Evolutionary conservation across 2,329 filamentous ascomycete genomes (phyloP), one percentile per base, ranked within the genome.

Genomic region (Colletotrichum sp.): DNA sequence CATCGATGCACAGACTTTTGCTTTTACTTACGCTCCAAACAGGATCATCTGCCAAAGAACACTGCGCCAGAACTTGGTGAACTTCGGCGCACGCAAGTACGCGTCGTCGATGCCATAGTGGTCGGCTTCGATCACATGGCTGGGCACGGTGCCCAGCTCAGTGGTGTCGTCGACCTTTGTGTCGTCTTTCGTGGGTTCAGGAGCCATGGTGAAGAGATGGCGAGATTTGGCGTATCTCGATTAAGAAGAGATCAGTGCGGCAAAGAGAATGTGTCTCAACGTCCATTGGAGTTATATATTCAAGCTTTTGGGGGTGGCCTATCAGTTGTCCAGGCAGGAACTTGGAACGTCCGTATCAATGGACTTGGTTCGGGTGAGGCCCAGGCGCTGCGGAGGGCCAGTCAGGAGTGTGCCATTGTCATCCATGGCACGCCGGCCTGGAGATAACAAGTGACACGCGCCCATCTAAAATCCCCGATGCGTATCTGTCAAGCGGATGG

Each of bases 11-110:
- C 12, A 63, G 30, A 0, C 57, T 1, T 2, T n/a, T 21, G 16
- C 28, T 5, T 2, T 34, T 3, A 62, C 68, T 72, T 21, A 75
- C 68, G 72, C 72, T 21, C 68, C 72, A 21, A 75, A 75, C 8
- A 75, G 34, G 13, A 75, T 67, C 72, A 75, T 75, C 36, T 75
- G 72, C 68, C 63, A 75, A 4, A 71, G 62, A 10, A 75, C 72
- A 21, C 68, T 52, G 24, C 72, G 32, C 9, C 60, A 72, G 68
- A 75, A 72, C 21, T n/a, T 75, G 8, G 72, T 55, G 18, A 49
- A 72, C 60, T 52, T 62, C 0, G 68, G 15, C 9, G 68, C 68
- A 3, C 68, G 49, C 7, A 75, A 36, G 16, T 75, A 75, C 21
- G 59, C 16, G 3, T 66, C 59, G 62, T 75, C 72, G 10, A 72